Evolutionary conservation across 106 monocot species (phyloP), one percentile per base, ranked within the genome.

Genomic region (Dioscorea dumetorum): DNA sequence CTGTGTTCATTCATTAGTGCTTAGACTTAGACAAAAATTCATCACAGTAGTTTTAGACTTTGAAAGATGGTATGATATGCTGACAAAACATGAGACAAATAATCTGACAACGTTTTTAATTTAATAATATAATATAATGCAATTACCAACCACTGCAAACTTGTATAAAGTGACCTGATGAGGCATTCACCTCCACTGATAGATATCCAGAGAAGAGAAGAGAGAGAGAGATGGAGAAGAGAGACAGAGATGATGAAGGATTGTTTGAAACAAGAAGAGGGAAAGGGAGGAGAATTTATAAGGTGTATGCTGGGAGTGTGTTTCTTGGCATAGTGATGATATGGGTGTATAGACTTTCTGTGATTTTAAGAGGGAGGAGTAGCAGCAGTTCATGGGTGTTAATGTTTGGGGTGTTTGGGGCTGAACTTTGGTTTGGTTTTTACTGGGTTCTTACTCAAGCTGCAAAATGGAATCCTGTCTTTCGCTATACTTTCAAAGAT

Each of bases 351-450:
- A 79, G 83, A 70, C 79, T 71, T 52, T 21, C 58, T 4, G 4
- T 54, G 12, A 54, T 16, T 15, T 54, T 54, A 19, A 54, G 15
- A 15, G 19, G 54, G 15, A 10, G 13, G 3, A 54, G 50, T 53
- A 17, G 66, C 51, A 12, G 5, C 24, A 3, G 57, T 73, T 67
- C 65, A 34, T 81, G 77, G 81, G 51, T 63, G 11, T 85, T 28
- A 28, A 28, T 77, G 85, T 24, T 80, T 2, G 77, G 77, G 7
- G 20, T 81, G 33, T 70, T 74, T 52, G 70, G 28, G 0, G 80
- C 81, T 17, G 85, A 85, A 74, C 48, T 81, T 23, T 85, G 85
- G 77, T 85, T 85, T 59, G 77, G 81, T 4, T 49, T 85, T 22
- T 81, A 77, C 67, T 85, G 85, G 85, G 22, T 85, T 16, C 49